Evolutionary conservation across 169 alveolate species (phyloP), one percentile per base, ranked within the genome.

Genomic region (Cryptosporidium ubiquitum): DNA sequence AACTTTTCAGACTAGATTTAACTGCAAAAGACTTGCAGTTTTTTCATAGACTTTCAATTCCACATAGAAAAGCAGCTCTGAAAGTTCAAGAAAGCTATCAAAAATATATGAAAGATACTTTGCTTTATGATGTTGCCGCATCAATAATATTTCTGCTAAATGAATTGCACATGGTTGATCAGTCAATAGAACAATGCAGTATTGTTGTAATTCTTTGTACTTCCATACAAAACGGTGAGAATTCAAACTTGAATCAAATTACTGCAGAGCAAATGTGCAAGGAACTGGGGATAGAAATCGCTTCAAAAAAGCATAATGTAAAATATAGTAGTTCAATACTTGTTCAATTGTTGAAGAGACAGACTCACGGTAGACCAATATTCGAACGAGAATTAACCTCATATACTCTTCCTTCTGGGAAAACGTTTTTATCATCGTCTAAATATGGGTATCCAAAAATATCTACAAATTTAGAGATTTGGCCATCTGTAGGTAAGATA

Each of bases 81-180:
- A 79, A 39, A 29, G 89, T 79, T 79, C 89, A 79, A 39, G 26
- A 58, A 29, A 79, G 89, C 14, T 79, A 79, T 64, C 18, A 44
- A 14, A 79, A 79, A 66, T 33, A 60, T 20, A 79, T 35, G 12
- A 23, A 66, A 0, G 58, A 57, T 2, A 35, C 74, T n/a, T 42
- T 79, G 49, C 55, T 79, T 18, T 79, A 42, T 79, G 89, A 79
- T 61, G 18, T 64, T 26, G 89, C 89, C 10, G 89, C 89, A 26
- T 26, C 89, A 0, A 47, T 64, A 14, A 79, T 79, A 20, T 44
- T 79, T 35, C 23, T 79, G 14, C 49, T 79, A 31, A 79, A 79
- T 79, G 89, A 79, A 26, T 33, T 79, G 23, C 79, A 79, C 35
- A 31, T 16, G 14, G 61, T 29, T 40, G 89, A 79, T 29, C 89